A percentile compares a stretch with the other conserved stretches of the same genome.
Evolutionary conservation across 495 filamentous ascomycete species (phyloP).

Genomic region (Penicillium chermesinum): DNA sequence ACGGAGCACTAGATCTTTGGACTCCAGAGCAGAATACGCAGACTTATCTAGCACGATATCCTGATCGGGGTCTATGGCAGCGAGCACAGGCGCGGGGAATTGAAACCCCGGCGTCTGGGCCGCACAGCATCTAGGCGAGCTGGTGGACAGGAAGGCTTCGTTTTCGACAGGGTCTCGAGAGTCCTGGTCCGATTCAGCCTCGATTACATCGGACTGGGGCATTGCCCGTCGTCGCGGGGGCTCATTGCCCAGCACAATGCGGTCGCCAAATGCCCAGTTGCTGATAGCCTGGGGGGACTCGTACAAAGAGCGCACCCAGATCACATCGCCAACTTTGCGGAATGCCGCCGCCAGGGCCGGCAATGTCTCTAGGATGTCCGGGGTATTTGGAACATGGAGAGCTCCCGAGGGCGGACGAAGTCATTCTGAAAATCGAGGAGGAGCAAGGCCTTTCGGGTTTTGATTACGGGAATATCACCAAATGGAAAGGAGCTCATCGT

Average conservation of each 20-base stretch:
- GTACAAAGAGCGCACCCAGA: constrained; percentile 82
- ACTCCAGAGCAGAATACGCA: constrained; percentile 83
- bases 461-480: constrained; percentile 44
- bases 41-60: constrained; percentile 75
- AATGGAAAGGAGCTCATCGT: constrained; percentile 39
- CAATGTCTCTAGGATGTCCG: constrained; percentile 63
- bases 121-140: constrained; percentile 52
- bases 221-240: constrained; percentile 8
- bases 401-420: constrained; percentile 67
- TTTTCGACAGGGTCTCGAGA: constrained; percentile 35
- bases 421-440: constrained; percentile 91
- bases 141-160: constrained; percentile 60
- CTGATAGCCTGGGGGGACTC: constrained; percentile 52
- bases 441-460: constrained; percentile 78
- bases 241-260: constrained; percentile 31
- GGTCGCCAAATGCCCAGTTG: constrained; percentile 39
- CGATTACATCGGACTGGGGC: constrained; percentile 16
- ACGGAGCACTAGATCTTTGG: constrained; percentile 61
- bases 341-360: constrained; percentile 65
- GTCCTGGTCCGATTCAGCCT: constrained; percentile 19
- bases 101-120: constrained; percentile 61
- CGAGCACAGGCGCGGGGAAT: constrained; percentile 54
- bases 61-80: constrained; percentile 47
- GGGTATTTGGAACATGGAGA: constrained; percentile 58
- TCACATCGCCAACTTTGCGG: constrained; percentile 70